Percentiles rank a stretch among this genome's conserved stretches.
These are phyloP conservation scores for Lactifluus hygrophoroides DNA, from an alignment of 768 basidiomycete species.

Conservation along the genomic window DNA sequence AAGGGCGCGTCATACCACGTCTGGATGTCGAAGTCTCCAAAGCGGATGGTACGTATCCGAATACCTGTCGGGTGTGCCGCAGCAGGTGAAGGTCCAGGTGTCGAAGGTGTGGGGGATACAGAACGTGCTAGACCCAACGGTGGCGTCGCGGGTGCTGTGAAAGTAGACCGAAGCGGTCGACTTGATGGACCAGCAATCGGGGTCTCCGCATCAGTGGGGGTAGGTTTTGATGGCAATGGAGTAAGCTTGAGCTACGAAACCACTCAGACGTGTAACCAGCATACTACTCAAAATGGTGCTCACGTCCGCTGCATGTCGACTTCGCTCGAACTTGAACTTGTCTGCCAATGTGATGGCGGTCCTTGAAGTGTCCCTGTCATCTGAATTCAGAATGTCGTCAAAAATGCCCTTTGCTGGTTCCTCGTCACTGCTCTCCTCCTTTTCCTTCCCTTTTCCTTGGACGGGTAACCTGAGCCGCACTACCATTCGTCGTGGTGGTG, in stretches of 20 bases:
- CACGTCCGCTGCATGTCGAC: constrained; percentile 69
- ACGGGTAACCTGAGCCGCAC: constrained; percentile 49
- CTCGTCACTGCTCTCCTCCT: constrained; percentile 47
- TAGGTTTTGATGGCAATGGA: constrained; percentile 39
- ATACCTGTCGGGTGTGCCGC: constrained; percentile 31
- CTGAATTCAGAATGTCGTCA: constrained; percentile 65
- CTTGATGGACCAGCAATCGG: constrained; percentile 48
- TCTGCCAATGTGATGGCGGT: constrained; percentile 56
- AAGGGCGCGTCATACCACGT: constrained; percentile 99
- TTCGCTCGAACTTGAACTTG: constrained; percentile 64
- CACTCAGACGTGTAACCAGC: neutral
- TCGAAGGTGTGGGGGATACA: constrained; percentile 33
- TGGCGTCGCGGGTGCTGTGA: constrained; percentile 31
- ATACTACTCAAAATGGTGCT: constrained; percentile 22
- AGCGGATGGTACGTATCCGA: constrained; percentile 81
- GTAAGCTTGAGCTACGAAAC: constrained; percentile 2
- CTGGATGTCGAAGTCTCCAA: constrained; percentile 86
- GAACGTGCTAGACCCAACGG: constrained; percentile 20
- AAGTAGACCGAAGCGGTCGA: constrained; percentile 54
- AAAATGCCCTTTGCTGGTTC: constrained; percentile 55
- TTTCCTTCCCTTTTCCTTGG: constrained; percentile 62
- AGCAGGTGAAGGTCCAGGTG: constrained; percentile 23
- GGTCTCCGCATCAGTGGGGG: constrained; percentile 33
- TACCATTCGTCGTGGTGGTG: constrained; percentile 29
- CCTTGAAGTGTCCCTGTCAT: constrained; percentile 65